Conservation (phyloP, 805 yeast species). For the Myxozyma geophila region DNA sequence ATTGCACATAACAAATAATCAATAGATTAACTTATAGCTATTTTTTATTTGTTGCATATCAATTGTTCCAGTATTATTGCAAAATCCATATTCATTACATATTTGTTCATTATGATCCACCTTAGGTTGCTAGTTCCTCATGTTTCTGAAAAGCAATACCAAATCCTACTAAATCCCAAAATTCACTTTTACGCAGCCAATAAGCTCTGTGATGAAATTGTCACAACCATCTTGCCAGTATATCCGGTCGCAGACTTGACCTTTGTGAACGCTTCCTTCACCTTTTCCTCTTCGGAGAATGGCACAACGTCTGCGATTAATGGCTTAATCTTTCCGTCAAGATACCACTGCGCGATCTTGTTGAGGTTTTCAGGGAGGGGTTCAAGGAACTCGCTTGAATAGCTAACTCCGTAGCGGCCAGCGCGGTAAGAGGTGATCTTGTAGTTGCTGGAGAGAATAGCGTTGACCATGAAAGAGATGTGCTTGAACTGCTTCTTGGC, state of each 20-base stretch:
- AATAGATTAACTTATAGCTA: no score
- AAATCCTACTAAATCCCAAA: no score
- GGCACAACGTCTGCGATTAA: slow-evolving; percentile 27
- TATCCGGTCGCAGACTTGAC: slow-evolving; percentile 24
- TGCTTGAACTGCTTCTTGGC: slow-evolving; percentile 6
- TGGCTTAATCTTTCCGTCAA: slow-evolving; percentile 32
- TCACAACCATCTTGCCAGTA: slow-evolving; percentile 35
- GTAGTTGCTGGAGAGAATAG: not conserved
- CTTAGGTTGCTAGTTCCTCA: no score
- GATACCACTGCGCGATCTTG: slow-evolving; percentile 20
- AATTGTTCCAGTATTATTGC: no score
- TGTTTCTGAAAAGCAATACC: no score
- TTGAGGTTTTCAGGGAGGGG: slow-evolving; percentile 12
- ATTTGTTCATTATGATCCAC: no score
- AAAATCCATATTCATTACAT: no score
- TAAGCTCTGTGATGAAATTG: not conserved
- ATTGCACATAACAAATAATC: no score
- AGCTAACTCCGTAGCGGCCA: slow-evolving; percentile 17
- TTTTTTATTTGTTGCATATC: no score
- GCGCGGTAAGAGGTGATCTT: not conserved
- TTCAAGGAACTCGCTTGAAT: slow-evolving; percentile 16
- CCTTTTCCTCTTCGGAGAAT: slow-evolving; percentile 20
- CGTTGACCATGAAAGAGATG: not conserved
- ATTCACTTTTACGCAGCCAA: not conserved
- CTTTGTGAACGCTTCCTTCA: slow-evolving; percentile 24